Conservation (phyloP, 192 early-diverging fungal genomes). For the Coemansia pectinata region DNA sequence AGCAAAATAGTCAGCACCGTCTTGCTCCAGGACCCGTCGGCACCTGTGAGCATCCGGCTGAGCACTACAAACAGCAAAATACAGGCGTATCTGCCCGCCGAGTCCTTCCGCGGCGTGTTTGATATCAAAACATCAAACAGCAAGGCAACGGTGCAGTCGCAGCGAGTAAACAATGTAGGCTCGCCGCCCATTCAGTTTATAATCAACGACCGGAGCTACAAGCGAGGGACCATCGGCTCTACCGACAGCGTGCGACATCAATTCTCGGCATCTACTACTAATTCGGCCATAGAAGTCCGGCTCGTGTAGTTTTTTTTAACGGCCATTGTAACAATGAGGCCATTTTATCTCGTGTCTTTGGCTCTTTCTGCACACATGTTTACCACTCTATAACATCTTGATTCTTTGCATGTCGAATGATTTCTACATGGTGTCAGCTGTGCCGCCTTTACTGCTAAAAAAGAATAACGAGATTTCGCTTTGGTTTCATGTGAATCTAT, state of each 20-base stretch:
- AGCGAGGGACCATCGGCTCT: conserved; percentile 15
- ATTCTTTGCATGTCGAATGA: neutral
- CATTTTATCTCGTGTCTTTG: neutral
- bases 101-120: conserved; percentile 20
- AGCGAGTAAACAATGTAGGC: neutral
- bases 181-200: conserved; percentile 9
- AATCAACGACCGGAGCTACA: conserved; percentile 19
- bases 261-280: conserved; percentile 20
- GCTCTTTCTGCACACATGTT: neutral
- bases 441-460: neutral
- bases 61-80: conserved; percentile 26
- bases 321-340: neutral
- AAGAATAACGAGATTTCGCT: neutral
- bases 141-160: conserved; percentile 3
- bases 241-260: conserved; percentile 11
- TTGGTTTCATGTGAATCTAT: neutral
- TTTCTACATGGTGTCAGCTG: conserved; percentile 1
- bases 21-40: conserved; percentile 2
- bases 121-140: conserved; percentile 21
- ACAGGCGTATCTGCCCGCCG: conserved; percentile 11
- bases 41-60: conserved; percentile 2
- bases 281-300: conserved; percentile 18
- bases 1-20: conserved; percentile 15
- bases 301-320: conserved; percentile 1
- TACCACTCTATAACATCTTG: neutral